Evolutionary conservation across 805 yeast species (phyloP), one percentile per base, ranked within the genome.

Genomic region (Zygosaccharomyces pseudorouxii): DNA sequence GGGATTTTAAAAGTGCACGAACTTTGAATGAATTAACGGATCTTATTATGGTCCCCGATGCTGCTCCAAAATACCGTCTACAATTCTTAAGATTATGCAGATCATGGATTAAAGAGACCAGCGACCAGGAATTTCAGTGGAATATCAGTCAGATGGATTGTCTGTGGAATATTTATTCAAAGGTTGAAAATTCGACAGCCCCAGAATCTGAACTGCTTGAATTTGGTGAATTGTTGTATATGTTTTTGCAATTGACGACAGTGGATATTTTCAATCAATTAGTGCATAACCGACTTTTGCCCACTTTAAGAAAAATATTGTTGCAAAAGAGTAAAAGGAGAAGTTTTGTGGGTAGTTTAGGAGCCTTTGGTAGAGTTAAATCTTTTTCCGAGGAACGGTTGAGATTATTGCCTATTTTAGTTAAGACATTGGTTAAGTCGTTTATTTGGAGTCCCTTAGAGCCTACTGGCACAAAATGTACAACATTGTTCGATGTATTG

Each of bases 211-310:
- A 42, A 33, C 20, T 39, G 16, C 5, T 11, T 11, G 19, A 18
- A 22, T 45, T 47, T 35, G 42, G 44, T 14, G 33, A 51, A 8
- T 29, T 51, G 19, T 16, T 45, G 16, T 48, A 39, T 41, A 33
- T 11, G 7, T 39, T 28, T 27, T 22, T 48, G 31, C 48, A 44
- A 67, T 81, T 42, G 79, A 87, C 5, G 70, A 72, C 33, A 69
- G 75, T 50, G 86, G 86, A 3, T 67, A 72, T 42, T 78, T 79
- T 54, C 67, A 78, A 42, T 75, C 75, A 50, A 82, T 78, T 47
- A 69, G 77, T 47, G 73, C 75, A 56, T 68, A 77, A 14, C 70
- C 75, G 33, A 18, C 25, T 51, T 18, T 28, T 48, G 14, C 48
- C 49, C 10, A 47, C 46, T 27, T 22, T 51, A 18, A 40, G 47